These are phyloP conservation scores for Colletotrichum higginsianum DNA, from an alignment of 2,329 filamentous ascomycete genomes.

Conservation along the genomic window DNA sequence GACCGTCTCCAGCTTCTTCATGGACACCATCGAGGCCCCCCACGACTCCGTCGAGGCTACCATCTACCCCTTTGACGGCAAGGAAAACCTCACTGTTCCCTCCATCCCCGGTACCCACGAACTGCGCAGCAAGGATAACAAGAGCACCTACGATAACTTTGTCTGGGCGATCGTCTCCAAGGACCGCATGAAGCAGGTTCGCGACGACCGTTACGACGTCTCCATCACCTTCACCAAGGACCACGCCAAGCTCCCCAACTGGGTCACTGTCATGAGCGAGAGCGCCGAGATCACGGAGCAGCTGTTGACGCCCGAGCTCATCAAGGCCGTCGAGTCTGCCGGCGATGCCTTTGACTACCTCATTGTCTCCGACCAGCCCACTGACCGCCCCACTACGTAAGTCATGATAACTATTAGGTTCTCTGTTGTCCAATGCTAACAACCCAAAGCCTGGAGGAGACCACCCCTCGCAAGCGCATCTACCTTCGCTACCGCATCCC, in stretches of 20 bases:
- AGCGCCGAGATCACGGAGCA: constrained; percentile 93
- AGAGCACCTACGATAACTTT: constrained; percentile 87
- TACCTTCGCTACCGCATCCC: constrained; percentile 83
- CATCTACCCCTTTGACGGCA: constrained; percentile 92
- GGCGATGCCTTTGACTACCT: constrained; percentile 89
- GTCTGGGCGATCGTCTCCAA: constrained; percentile 98
- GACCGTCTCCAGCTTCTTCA: constrained; percentile 78
- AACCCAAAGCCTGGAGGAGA: constrained; percentile 82
- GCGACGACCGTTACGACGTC: constrained; percentile 94
- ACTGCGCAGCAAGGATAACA: constrained; percentile 68
- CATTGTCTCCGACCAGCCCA: constrained; percentile 90
- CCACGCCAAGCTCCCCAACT: constrained; percentile 87
- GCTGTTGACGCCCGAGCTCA: constrained; percentile 88
- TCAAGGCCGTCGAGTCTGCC: constrained; percentile 82
- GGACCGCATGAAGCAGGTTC: constrained; percentile 88
- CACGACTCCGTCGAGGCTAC: constrained; percentile 82
- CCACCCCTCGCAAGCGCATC: constrained; percentile 86
- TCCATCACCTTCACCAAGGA: constrained; percentile 96
- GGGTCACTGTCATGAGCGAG: constrained; percentile 96
- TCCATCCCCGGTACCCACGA: constrained; percentile 72
- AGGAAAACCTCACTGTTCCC: constrained; percentile 84
- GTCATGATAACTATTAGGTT: constrained; percentile 48
- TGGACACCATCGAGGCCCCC: constrained; percentile 81
- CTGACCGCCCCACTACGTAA: constrained; percentile 88
- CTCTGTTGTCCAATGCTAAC: constrained; percentile 1